Conservation (phyloP, 345 rosid genomes). For the Eucalyptus viminalis region DNA sequence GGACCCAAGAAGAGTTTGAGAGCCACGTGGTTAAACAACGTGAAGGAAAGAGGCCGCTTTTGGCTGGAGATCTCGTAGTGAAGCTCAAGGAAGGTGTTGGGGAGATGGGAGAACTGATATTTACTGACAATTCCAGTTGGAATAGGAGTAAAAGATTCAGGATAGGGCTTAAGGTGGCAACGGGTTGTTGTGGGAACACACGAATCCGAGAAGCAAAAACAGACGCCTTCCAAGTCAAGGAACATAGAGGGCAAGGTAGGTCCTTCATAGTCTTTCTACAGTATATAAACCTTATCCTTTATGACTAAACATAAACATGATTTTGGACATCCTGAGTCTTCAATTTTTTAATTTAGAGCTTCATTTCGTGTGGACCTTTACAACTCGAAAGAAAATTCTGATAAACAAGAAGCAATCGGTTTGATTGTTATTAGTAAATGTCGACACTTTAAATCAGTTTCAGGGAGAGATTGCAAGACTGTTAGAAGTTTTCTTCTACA, state of each 20-base stretch:
- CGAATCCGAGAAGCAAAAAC: not conserved
- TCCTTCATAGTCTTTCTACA: not conserved
- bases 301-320: not conserved
- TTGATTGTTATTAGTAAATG: not conserved
- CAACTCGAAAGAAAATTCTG: not conserved
- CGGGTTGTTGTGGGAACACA: not conserved
- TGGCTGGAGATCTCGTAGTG: constrained; percentile 22
- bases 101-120: constrained; percentile 13
- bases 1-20: constrained; percentile 21
- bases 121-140: not conserved
- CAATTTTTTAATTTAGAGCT: not conserved
- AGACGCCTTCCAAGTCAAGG: not conserved
- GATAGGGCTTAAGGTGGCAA: not conserved
- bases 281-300: not conserved
- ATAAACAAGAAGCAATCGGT: not conserved
- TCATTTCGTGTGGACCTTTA: not conserved
- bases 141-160: not conserved
- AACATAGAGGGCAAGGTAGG: not conserved
- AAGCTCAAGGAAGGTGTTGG: constrained; percentile 21
- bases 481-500: rapidly evolving
- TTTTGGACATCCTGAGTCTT: not conserved
- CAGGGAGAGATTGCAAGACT: not conserved
- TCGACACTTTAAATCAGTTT: rapidly evolving
- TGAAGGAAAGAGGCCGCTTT: constrained; percentile 21
- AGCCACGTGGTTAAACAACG: constrained; percentile 16